phyloP scores from a whole-genome alignment of 371 early-diverging fungal genomes.

The Mortierella sp. region DNA sequence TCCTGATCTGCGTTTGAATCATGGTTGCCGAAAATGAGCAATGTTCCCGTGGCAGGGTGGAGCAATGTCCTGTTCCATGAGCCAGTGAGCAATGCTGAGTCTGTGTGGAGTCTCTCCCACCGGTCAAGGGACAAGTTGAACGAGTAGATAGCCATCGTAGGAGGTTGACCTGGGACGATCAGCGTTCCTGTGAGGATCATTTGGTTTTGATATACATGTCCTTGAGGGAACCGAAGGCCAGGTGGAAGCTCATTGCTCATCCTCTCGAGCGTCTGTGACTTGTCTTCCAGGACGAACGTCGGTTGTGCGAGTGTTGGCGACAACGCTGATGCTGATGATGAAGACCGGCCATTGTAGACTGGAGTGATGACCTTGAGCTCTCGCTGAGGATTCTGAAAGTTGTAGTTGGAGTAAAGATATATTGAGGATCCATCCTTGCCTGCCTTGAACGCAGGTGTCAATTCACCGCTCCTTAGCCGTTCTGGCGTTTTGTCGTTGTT shows the following conservation, averaged over 20 bases:
- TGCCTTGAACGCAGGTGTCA: conserved; percentile 42
- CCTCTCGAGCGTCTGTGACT: conserved; percentile 38
- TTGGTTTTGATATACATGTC: conserved; percentile 55
- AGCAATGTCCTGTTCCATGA: conserved; percentile 66
- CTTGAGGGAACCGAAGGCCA: conserved; percentile 61
- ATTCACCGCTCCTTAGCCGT: conserved; percentile 43
- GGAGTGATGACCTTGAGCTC: conserved; percentile 45
- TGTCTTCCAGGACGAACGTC: conserved; percentile 32
- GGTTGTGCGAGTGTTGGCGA: conserved; percentile 5
- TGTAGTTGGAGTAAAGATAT: conserved; percentile 67
- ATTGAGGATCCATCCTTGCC: conserved; percentile 35
- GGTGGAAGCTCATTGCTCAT: conserved; percentile 32
- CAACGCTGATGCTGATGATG: conserved; percentile 4
- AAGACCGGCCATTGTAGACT: conserved; percentile 22
- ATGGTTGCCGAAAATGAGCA: conserved; percentile 63
- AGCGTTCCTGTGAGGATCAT: conserved; percentile 62
- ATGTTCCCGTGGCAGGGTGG: conserved; percentile 59
- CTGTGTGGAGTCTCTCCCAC: conserved; percentile 59
- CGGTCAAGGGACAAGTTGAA: conserved; percentile 48
- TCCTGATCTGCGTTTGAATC: conserved; percentile 58
- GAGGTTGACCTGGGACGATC: conserved; percentile 55
- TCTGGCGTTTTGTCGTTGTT: conserved; percentile 23
- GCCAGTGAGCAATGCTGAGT: conserved; percentile 52
- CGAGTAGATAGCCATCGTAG: conserved; percentile 60
- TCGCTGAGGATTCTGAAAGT: conserved; percentile 61